Base-by-base conservation (phyloP, 2,329 filamentous ascomycete genomes). In the Botrytis tulipae region DNA sequence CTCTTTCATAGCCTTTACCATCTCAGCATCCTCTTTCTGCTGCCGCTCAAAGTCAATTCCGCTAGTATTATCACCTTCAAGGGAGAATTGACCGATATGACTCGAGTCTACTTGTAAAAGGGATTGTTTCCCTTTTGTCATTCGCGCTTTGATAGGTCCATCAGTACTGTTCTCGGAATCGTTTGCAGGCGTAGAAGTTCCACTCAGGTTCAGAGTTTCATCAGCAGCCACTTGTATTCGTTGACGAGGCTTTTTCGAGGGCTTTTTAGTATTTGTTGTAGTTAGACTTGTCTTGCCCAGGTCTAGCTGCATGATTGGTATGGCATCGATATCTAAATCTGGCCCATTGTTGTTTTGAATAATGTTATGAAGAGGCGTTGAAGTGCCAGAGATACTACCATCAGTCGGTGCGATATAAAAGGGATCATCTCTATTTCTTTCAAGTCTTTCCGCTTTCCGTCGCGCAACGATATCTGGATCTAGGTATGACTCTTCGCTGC, bases 251-350 rank as follows among this genome's bases (percentile, higher is more conserved):
- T 86, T 85, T 35, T 79, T 81, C 72, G 73, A 80, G 77, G 78
- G 82, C 80, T 75, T 82, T 78, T 75, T 82, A 76, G 74, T 80
- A 73, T 22, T 80, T 75, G 67, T 74, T 78, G 81, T 72, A 73
- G 74, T 67, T 46, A 75, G 32, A 60, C 74, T 79, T 57, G 82
- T 82, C 74, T 87, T 87, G 46, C 91, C 90, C 12, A 98, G 87
- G 75, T 97, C 91, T 65, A 99, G 87, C 80, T 97, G 91, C 90
- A 99, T 96, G 79, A 99, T 95, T 3, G 96, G 96, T 78, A 99
- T 99, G 2, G 93, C 89, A 82, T 99, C 96, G 61, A 99, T 91
- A 80, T 99, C 95, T 14, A 98, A 84, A 62, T 93, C 92, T 3
- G 91, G 90, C 2, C 91, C 91, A 80, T 95, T 95, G 73, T 89